Conservation (phyloP, 495 filamentous ascomycete genomes). For the Penicillium atrosanguineum region DNA sequence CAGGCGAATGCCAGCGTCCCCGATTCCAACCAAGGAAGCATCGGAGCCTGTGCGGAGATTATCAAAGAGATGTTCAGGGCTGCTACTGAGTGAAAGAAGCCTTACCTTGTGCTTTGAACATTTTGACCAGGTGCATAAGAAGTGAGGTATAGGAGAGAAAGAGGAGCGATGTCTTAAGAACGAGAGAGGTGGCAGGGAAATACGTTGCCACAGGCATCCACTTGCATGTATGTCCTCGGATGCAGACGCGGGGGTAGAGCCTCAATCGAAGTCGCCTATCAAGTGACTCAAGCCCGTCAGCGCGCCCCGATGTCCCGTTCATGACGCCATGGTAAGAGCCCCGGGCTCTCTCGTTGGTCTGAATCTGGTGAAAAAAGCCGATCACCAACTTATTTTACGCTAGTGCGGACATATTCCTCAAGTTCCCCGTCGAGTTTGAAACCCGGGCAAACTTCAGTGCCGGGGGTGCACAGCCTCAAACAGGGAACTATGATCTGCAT, state of each 20-base stretch:
- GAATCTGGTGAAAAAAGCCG: conserved; percentile 13
- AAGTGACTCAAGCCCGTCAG: conserved; percentile 26
- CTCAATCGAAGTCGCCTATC: conserved; percentile 22
- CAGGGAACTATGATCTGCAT: conserved; percentile 15
- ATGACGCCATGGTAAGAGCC: conserved; percentile 23
- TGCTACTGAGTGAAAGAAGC: neutral
- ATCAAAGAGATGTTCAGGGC: conserved; percentile 3
- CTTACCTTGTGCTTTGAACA: conserved; percentile 23
- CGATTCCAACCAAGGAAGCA: conserved; percentile 33
- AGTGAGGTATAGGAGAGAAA: neutral
- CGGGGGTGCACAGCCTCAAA: conserved; percentile 12
- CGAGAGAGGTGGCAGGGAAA: neutral
- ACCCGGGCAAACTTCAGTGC: conserved; percentile 13
- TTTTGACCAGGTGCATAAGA: neutral
- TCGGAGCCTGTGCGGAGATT: conserved; percentile 15
- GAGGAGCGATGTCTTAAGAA: neutral
- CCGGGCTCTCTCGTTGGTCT: conserved; percentile 9
- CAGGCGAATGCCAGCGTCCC: conserved; percentile 43
- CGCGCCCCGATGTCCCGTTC: conserved; percentile 5
- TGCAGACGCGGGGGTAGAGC: conserved; percentile 12
- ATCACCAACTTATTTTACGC: conserved; percentile 11
- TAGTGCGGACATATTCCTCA: conserved; percentile 4
- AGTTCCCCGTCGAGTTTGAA: conserved; percentile 6
- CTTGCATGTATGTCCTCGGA: conserved; percentile 3
- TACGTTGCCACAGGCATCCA: conserved; percentile 11